Evolutionary conservation across 495 filamentous ascomycete species (phyloP).

Genomic region (Aeminium ludgeri): DNA sequence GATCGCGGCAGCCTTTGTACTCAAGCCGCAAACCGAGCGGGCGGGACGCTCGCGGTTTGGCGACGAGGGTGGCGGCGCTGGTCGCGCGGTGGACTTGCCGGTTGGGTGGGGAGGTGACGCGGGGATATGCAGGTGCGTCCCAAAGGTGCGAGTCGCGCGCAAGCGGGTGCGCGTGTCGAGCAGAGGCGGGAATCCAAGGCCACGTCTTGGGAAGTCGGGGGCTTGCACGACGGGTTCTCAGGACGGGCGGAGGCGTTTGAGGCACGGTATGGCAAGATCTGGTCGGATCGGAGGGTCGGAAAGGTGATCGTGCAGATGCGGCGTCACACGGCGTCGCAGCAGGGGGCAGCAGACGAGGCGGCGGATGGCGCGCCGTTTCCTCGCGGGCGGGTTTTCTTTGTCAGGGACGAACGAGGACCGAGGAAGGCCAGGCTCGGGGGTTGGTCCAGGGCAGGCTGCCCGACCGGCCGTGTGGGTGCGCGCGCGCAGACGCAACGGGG

Average conservation of each 20-base stretch:
- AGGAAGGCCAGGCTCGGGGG: too few species aligned
- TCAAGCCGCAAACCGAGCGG: slow-evolving; percentile 13
- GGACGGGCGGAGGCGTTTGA: slow-evolving; percentile 4
- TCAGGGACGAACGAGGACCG: too few species aligned
- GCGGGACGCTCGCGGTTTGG: slow-evolving; percentile 4
- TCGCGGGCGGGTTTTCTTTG: too few species aligned
- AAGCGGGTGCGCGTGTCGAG: background rate
- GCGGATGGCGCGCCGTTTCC: too few species aligned
- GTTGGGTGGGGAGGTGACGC: slow-evolving; percentile 1
- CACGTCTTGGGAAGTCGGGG: slow-evolving; percentile 4
- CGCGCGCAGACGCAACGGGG: too few species aligned
- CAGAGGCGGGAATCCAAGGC: slow-evolving; percentile 5
- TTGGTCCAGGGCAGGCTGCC: too few species aligned
- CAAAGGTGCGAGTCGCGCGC: slow-evolving; percentile 1
- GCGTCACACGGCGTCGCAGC: slow-evolving; percentile 14
- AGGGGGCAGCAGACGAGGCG: too few species aligned
- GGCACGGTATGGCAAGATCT: slow-evolving; percentile 6
- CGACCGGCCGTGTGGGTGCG: too few species aligned
- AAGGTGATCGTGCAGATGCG: slow-evolving; percentile 15
- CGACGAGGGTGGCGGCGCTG: background rate
- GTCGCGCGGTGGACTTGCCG: background rate
- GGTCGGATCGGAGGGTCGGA: slow-evolving; percentile 2
- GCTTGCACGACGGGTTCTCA: slow-evolving; percentile 3
- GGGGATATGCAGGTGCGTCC: slow-evolving; percentile 8
- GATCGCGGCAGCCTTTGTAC: slow-evolving; percentile 16